Conservation (phyloP, 257 asterid species). For the Solanum acaule region DNA sequence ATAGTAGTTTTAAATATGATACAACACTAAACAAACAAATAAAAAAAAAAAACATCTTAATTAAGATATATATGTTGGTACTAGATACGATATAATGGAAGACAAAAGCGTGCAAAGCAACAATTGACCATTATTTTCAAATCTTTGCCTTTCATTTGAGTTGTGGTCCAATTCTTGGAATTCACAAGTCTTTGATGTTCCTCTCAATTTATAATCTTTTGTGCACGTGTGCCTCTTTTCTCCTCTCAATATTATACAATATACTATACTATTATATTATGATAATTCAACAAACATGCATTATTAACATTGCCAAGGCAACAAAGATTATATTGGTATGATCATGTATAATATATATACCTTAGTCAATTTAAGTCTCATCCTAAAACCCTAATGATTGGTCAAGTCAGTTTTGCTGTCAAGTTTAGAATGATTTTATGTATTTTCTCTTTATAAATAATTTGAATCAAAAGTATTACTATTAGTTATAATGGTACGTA, state of each 20-base stretch:
- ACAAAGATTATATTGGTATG: neutral
- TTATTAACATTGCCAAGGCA: neutral
- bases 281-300: neutral
- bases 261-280: neutral
- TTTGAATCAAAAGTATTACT: neutral
- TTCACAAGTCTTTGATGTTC: neutral
- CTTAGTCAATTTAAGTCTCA: neutral
- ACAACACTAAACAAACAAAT: neutral
- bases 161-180: slow-evolving; percentile 22
- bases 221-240: slow-evolving; percentile 26
- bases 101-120: slow-evolving; percentile 45
- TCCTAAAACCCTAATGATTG: neutral
- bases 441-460: neutral
- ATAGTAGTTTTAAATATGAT: neutral
- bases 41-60: neutral
- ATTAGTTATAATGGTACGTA: neutral
- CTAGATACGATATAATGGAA: slow-evolving; percentile 5
- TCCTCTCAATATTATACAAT: slow-evolving; percentile 1
- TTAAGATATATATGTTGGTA: neutral
- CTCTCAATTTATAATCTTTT: slow-evolving; percentile 19
- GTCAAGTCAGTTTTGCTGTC: neutral
- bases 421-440: too few relatives aligned
- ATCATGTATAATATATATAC: neutral
- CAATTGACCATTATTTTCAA: slow-evolving; percentile 7
- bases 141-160: neutral